A percentile compares a stretch with the other conserved stretches of the same genome.
Conservation (phyloP, 352 stramenopile species). For the Phytophthora melonis region DNA sequence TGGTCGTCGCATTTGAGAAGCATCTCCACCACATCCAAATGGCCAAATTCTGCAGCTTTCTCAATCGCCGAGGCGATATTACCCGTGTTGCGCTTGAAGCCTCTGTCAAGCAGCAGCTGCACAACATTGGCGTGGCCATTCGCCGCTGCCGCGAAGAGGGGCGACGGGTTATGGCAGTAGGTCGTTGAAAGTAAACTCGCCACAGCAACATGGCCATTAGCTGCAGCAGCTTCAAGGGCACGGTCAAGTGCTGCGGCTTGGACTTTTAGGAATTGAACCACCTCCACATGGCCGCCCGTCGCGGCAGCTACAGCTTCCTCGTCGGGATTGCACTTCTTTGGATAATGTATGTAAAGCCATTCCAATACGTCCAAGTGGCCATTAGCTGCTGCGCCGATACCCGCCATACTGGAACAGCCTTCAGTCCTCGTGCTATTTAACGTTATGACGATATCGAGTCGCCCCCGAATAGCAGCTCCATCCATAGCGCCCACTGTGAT, state of each 20-base stretch:
- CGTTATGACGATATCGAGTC: background rate
- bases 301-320: background rate
- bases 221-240: background rate
- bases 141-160: too few relatives aligned
- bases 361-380: background rate
- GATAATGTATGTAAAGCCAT: background rate
- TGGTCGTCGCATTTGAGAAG: too few relatives aligned
- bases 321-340: background rate
- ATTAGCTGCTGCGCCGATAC: background rate
- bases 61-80: too few relatives aligned
- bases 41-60: too few relatives aligned
- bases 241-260: background rate
- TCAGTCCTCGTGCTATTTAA: background rate
- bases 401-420: background rate
- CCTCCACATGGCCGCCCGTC: background rate
- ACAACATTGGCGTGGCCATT: background rate
- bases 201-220: background rate
- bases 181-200: background rate
- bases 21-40: too few relatives aligned
- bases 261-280: background rate
- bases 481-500: background rate
- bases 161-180: background rate
- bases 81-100: too few relatives aligned
- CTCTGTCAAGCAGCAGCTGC: background rate
- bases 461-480: background rate